These are phyloP conservation scores for Sclerotinia minor DNA, from an alignment of 2,329 filamentous ascomycete species.

Conservation along the genomic window DNA sequence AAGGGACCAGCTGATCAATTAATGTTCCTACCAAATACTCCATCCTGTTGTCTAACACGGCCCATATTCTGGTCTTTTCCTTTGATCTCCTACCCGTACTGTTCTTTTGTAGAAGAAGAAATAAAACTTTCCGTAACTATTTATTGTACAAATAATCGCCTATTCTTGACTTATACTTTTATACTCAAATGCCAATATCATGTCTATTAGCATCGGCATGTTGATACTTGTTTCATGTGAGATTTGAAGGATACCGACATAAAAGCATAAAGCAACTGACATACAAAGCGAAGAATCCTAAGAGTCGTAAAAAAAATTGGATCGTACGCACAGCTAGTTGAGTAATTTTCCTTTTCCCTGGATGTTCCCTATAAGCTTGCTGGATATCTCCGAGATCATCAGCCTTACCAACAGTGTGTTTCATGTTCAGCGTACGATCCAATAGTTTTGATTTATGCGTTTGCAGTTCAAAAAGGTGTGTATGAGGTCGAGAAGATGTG, in stretches of 20 bases:
- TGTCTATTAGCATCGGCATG: background rate
- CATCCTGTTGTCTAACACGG: background rate
- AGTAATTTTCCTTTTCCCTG: background rate
- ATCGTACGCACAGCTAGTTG: background rate
- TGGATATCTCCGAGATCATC: constrained; percentile 13
- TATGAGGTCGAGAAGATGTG: background rate
- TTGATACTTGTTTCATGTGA: background rate
- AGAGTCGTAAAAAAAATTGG: background rate
- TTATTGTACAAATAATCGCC: background rate
- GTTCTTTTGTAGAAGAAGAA: background rate
- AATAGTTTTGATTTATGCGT: background rate
- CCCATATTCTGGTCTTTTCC: constrained; percentile 1
- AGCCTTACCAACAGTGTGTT: background rate
- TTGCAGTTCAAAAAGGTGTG: background rate
- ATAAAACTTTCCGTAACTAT: background rate
- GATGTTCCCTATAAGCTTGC: constrained; percentile 2
- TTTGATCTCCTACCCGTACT: background rate
- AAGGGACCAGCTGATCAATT: background rate
- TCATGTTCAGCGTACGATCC: background rate
- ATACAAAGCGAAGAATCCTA: too few species aligned
- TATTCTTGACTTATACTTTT: background rate
- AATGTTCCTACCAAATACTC: background rate
- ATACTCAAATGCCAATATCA: background rate
- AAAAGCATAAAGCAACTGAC: background rate
- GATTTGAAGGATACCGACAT: background rate